Evolutionary conservation across 257 asterid species (phyloP).

Genomic region (Solanum medicagineum): DNA sequence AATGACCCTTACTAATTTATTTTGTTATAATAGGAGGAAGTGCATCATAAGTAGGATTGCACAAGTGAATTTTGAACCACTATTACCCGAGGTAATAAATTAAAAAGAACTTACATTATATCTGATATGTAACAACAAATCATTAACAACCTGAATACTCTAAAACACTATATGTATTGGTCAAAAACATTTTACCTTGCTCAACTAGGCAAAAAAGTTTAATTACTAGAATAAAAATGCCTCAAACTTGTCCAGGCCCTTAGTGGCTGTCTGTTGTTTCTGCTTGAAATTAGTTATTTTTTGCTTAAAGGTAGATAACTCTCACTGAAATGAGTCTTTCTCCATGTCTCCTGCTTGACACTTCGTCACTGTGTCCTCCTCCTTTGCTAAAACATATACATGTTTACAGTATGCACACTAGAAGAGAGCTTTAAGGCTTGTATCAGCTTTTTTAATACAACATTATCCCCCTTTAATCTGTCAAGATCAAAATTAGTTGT

Average conservation of each 20-base stretch:
- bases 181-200: not conserved
- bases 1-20: too few species aligned
- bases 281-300: constrained; percentile 3
- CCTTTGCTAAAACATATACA: constrained; percentile 32
- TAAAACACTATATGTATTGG: not conserved
- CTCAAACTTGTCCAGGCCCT: constrained; percentile 42
- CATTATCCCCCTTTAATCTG: constrained; percentile 37
- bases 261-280: constrained; percentile 28
- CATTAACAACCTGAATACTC: not conserved
- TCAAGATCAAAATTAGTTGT: constrained; percentile 18
- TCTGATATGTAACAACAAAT: not conserved
- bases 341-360: constrained; percentile 25
- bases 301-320: constrained; percentile 17
- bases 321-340: constrained; percentile 28
- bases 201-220: not conserved
- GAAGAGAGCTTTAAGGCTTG: constrained; percentile 31
- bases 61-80: not conserved
- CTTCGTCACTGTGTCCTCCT: constrained; percentile 39
- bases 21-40: too few species aligned
- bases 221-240: constrained; percentile 17
- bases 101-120: not conserved
- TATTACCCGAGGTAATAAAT: not conserved
- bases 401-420: constrained; percentile 3
- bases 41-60: too few species aligned
- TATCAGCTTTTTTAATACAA: constrained; percentile 21